Percentiles rank a stretch among this genome's conserved stretches.
Evolutionary conservation across 495 filamentous ascomycete species (phyloP).

Genomic region (Xylaria sp.): DNA sequence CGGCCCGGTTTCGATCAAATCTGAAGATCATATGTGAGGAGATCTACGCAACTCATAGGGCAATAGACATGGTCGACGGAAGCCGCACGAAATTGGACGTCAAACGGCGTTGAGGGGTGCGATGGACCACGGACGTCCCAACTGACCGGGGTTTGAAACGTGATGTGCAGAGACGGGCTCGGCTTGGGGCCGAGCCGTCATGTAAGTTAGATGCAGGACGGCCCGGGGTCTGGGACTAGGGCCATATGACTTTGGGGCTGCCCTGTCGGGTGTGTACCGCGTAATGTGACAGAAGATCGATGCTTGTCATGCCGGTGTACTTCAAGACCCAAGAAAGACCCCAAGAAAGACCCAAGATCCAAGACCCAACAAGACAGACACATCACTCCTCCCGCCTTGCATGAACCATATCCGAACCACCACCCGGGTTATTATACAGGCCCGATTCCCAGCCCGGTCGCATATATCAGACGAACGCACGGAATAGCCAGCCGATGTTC

Average conservation of each 20-base stretch:
- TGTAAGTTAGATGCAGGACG: conserved; percentile 26
- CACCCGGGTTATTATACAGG: background rate
- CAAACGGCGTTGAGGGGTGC: background rate
- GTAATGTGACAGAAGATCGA: conserved; percentile 18
- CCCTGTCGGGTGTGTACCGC: conserved; percentile 9
- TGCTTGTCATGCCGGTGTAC: conserved; percentile 6
- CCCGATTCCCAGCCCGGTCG: background rate
- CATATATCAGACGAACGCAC: conserved; percentile 7
- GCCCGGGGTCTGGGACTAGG: conserved; percentile 16
- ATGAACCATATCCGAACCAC: background rate
- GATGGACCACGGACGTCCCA: conserved; percentile 7
- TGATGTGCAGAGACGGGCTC: conserved; percentile 20
- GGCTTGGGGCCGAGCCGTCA: conserved; percentile 25
- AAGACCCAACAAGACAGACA: background rate
- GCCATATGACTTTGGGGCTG: conserved; percentile 5
- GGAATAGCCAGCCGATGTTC: background rate
- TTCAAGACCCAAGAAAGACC: conserved; percentile 7
- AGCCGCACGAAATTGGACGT: background rate
- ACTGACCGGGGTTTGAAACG: conserved; percentile 26
- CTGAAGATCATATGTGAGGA: conserved; percentile 4
- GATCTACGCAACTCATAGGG: conserved; percentile 8
- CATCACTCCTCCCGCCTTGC: conserved; percentile 3
- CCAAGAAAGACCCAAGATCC: too few relatives aligned
- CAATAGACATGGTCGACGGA: background rate
- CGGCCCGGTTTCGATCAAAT: conserved; percentile 12